phyloP scores from a whole-genome alignment of 2,329 filamentous ascomycete species.

The Alternaria brassicicola region DNA sequence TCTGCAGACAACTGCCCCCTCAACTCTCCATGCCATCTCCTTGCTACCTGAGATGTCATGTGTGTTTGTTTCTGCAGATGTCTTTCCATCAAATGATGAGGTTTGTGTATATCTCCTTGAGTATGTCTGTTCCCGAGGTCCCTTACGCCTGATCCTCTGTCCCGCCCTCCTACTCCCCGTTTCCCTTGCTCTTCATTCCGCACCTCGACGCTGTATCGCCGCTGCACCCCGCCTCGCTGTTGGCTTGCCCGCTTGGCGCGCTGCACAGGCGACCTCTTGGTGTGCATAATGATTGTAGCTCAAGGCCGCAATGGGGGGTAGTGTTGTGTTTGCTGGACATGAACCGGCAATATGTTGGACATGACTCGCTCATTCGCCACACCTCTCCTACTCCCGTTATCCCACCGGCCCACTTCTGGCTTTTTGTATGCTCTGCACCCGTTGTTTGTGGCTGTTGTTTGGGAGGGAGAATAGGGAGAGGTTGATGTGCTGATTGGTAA shows the following conservation, averaged over 20 bases:
- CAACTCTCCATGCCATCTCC: background rate
- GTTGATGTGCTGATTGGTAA: conserved; percentile 49
- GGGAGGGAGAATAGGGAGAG: conserved; percentile 34
- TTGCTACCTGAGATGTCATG: conserved; percentile 5
- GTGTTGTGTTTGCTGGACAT: conserved; percentile 37
- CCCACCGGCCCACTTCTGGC: conserved; percentile 38
- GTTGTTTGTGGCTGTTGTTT: conserved; percentile 39
- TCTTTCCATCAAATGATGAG: conserved; percentile 31
- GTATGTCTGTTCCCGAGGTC: conserved; percentile 51
- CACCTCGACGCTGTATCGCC: conserved; percentile 32
- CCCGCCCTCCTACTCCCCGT: conserved; percentile 48
- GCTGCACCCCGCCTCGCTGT: conserved; percentile 38
- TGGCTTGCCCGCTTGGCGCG: conserved; percentile 48
- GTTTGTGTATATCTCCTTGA: conserved; percentile 47
- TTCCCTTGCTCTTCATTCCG: conserved; percentile 32
- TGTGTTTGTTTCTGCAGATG: conserved; percentile 10
- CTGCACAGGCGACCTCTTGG: conserved; percentile 16
- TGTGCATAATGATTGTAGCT: conserved; percentile 18
- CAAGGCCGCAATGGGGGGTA: conserved; percentile 37
- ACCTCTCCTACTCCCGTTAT: conserved; percentile 30
- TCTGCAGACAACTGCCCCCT: conserved; percentile 1
- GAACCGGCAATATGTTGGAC: conserved; percentile 51
- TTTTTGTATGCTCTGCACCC: conserved; percentile 45
- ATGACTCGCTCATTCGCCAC: conserved; percentile 52
- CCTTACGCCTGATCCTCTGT: conserved; percentile 50